Evolutionary conservation across 176 grass and related monocot species (phyloP), one percentile per base, ranked within the genome.

Genomic region (Saccharum spontaneum): DNA sequence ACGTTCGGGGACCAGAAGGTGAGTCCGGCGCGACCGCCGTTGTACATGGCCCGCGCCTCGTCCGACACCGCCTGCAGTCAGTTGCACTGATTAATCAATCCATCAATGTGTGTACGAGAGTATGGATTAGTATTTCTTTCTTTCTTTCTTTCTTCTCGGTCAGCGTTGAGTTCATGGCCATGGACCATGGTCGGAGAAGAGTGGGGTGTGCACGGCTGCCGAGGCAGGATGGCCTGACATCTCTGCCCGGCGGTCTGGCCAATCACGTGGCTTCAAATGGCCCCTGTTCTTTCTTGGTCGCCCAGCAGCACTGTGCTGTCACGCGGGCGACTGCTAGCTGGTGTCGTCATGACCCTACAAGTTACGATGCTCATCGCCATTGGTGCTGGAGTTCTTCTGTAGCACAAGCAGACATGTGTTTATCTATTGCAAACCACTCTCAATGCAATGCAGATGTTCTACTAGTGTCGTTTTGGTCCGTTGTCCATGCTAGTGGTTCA

Each of bases 1-100:
- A 98, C 92, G 63, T 98, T 98, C 8, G 95, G 95, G 71, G 87
- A 88, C 95, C 95, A 98, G 76, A 93, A 88, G 0, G 95, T 98
- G 0, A 94, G 79, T 10, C 95, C 91, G 0, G 95, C 96, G 2
- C 60, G 89, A 0, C 93, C 96, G 57, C 82, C 89, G 80, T 98
- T 98, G 89, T 94, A 94, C 91, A 98, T 92, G 7, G 96, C 91
- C 7, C 96, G 91, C 0, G 80, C 93, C 85, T 95, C 96, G 40
- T 95, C 93, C 0, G 89, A 98, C 46, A 95, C 96, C 5, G 75
- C 96, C 93, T 95, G 79, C 38, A 11, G 54, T 60, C 38, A 11
- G 54, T 60, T 60, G 20, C 55, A 60, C 55, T 8, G 22, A 23
- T 60, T 22, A 10, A n/a, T 57, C 7, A 4, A 37, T 38, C 39